Conservation (phyloP, 306 rosid species). For the Trifolium repens region DNA sequence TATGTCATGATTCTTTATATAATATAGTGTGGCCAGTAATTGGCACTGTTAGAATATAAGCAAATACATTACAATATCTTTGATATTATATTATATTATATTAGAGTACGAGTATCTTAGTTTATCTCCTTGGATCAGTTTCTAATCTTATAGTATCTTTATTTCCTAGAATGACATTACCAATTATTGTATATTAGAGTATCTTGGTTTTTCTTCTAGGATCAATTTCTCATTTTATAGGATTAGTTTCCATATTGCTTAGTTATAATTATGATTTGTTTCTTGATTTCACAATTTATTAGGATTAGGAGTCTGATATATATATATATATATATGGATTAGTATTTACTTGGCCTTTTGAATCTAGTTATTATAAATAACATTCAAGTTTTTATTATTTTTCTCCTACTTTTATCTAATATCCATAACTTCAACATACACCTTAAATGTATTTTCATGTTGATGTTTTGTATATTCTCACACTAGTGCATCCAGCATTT, state of each 20-base stretch:
- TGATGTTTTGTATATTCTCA: neutral
- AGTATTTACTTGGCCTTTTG: neutral
- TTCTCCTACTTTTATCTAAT: neutral
- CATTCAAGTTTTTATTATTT: neutral
- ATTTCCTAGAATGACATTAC: neutral
- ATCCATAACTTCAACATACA: neutral
- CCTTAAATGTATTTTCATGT: neutral
- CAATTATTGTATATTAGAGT: too few relatives aligned
- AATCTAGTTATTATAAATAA: neutral
- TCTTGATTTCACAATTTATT: neutral
- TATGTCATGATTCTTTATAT: neutral
- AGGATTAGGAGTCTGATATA: neutral
- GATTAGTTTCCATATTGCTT: neutral
- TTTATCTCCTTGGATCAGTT: neutral
- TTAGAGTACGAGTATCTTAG: neutral
- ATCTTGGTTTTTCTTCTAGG: too few relatives aligned
- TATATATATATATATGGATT: neutral
- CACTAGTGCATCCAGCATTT: neutral
- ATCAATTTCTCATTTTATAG: too few relatives aligned
- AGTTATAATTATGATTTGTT: neutral
- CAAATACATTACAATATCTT: neutral
- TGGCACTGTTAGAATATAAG: neutral
- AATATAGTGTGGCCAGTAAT: conserved; percentile 13
- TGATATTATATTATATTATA: neutral
- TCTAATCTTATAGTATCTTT: neutral